Base-by-base conservation (phyloP, 2,329 filamentous ascomycete genomes). In the Blastomyces emzantsi region DNA sequence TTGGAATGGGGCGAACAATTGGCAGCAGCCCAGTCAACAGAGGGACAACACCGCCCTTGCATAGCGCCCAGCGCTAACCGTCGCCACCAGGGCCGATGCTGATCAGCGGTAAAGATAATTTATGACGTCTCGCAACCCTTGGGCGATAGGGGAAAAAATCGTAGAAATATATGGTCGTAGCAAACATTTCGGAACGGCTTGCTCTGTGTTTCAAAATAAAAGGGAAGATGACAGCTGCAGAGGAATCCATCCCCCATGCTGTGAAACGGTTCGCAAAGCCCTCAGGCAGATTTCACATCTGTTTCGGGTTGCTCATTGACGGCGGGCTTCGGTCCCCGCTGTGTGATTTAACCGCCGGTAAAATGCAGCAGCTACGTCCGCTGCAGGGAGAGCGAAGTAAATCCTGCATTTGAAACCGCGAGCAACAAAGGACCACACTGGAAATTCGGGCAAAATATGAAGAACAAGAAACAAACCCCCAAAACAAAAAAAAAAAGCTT, bases 401-500 rank as follows among this genome's bases (percentile, higher is more conserved):
- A 33, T 49, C 57, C 41, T 49, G 33, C 57, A 47, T 60, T 49
- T 47, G 57, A 60, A 60, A 60, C 57, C 11, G 43, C 62, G 13
- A 58, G 25, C 62, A 41, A 43, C 49, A 52, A 54, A 41, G 17
- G n/a, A 41, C 22, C 28, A 30, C 8, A 43, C 22, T 17, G 28
- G 65, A 55, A 56, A 30, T 36, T 36, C 59, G 62, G 65, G 55
- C 59, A 64, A 61, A 64, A 64, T 41, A n/a, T n/a, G n/a, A 47
- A 61, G 60, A 62, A 36, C 56, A 63, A 22, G 22, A 36, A 60
- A 28, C 3, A 45, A 36, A 15, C 15, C 33, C n/a, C n/a, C n/a
- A n/a, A 36, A 9, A 9, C 8, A 36, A 9, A 1, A 36, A 36
- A 36, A 36, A 5, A 33, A 7, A 61, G 77, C 82, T 78, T 75